Evolutionary conservation across 352 stramenopile species (phyloP).

Genomic region (Nothophytophthora sp.): DNA sequence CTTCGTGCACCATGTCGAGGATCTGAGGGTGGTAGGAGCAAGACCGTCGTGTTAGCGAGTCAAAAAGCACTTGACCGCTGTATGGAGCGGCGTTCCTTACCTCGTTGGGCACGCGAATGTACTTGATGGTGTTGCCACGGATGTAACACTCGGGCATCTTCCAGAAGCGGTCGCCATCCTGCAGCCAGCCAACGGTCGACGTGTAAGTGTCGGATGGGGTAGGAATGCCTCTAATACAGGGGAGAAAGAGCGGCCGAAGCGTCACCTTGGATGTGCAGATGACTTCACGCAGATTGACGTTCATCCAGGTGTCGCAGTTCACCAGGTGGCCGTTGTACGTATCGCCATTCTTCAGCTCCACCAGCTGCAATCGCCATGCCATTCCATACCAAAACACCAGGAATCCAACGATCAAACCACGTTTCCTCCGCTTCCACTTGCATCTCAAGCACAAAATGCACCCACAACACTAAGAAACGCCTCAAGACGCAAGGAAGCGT

Average conservation of each 20-base stretch:
- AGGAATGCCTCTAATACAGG: too few species aligned
- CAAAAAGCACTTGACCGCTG: neutral
- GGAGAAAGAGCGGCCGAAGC: too few species aligned
- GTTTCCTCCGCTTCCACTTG: too few species aligned
- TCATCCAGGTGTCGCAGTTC: constrained; percentile 99
- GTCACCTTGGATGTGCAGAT: constrained; percentile 96
- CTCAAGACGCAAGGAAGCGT: too few species aligned
- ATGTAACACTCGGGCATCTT: constrained; percentile 99
- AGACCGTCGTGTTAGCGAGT: neutral
- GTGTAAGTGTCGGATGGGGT: neutral
- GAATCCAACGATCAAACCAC: too few species aligned
- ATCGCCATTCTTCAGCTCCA: constrained; percentile 99
- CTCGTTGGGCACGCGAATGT: constrained; percentile 97
- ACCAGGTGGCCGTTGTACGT: constrained; percentile 98
- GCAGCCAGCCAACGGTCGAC: neutral
- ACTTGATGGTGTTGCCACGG: constrained; percentile 98
- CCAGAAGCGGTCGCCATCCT: constrained; percentile 98
- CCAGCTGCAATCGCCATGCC: constrained; percentile 61
- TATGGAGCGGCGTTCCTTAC: constrained; percentile 30
- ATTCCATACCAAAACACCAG: neutral
- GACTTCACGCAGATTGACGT: constrained; percentile 98
- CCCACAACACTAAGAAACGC: too few species aligned
- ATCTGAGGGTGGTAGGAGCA: constrained; percentile 40
- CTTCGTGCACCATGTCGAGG: constrained; percentile 95
- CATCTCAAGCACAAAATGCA: too few species aligned